Evolutionary conservation across 495 filamentous ascomycete species (phyloP), one percentile per base, ranked within the genome.

Genomic region (Opeltia flavorubescens): DNA sequence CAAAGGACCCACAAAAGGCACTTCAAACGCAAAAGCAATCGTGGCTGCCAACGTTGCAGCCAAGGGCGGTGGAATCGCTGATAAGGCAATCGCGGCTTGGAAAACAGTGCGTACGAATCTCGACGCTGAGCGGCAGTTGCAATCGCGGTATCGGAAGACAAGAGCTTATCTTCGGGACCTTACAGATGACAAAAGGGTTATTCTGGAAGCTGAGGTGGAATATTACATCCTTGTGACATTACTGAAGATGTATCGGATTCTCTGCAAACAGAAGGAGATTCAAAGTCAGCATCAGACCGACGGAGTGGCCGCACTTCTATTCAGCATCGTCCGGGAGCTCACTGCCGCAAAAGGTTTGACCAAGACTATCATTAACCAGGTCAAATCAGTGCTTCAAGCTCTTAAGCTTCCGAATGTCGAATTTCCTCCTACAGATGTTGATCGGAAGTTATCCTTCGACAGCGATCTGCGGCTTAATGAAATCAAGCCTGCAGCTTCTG

Each of bases 371-470:
- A 47, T 43, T 36, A 31, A 15, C 4, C 29, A n/a, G 31, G 51
- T 57, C 1, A 35, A 58, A 21, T 45, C 48, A 1, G 58, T 62
- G 4, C 44, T 56, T 33, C 57, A 53, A 20, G 50, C 43, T n/a
- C 50, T 68, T 4, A 50, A 31, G 1, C 51, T 72, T 18, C 58
- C 67, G 17, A 36, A 55, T 23, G 42, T 59, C 18, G 49, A 57
- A 5, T 40, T 57, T 5, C 40, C 39, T 2, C 27, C 24, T 0
- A 33, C 49, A 24, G 27, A 50, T 17, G 50, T 29, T 12, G 65
- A 64, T 27, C 49, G 60, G 4, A 50, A 53, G 26, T 47, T 75
- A 26, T 59, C 62, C 9, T 72, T 71, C 50, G 49, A 58, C 1
- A 58, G 64, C 30, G 55, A 55, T 23, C 52, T 58, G 33, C 50